phyloP scores from a whole-genome alignment of 2,329 filamentous ascomycete genomes.

The Penicillium sp. region DNA sequence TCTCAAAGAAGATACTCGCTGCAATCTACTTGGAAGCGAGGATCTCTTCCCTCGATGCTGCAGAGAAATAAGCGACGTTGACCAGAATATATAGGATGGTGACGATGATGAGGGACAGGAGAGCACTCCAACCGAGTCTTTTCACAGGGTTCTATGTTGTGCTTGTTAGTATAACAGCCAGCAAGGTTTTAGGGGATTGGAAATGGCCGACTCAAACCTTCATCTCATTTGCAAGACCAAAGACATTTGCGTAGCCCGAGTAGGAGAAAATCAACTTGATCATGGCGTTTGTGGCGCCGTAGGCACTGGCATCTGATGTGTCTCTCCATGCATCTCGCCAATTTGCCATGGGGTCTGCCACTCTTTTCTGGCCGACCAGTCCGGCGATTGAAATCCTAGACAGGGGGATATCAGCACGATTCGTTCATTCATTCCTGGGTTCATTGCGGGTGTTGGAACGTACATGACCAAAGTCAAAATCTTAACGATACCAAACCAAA shows the following conservation, averaged over 20 bases:
- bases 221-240: conserved; percentile 68
- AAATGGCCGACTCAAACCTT: conserved; percentile 41
- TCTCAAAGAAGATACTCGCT: conserved; percentile 64
- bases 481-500: conserved; percentile 65
- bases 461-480: conserved; percentile 66
- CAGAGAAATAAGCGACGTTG: conserved; percentile 67
- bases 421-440: not conserved
- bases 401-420: conserved; percentile 2
- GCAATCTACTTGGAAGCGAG: conserved; percentile 59
- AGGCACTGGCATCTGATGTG: conserved; percentile 49
- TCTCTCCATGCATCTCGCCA: conserved; percentile 63
- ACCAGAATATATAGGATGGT: conserved; percentile 63
- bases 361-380: conserved; percentile 61
- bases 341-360: conserved; percentile 60
- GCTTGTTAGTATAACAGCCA: not conserved
- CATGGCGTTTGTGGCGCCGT: conserved; percentile 62
- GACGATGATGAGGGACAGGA: conserved; percentile 59
- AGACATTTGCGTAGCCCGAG: conserved; percentile 63
- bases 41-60: conserved; percentile 62
- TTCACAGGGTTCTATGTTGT: conserved; percentile 59
- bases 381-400: conserved; percentile 62
- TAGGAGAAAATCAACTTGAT: conserved; percentile 67
- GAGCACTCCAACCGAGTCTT: conserved; percentile 59
- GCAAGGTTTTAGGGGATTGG: not conserved
- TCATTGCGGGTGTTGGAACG: conserved; percentile 13